Evolutionary conservation across 352 stramenopile genomes (phyloP).

Genomic region (Phytophthora rubi): DNA sequence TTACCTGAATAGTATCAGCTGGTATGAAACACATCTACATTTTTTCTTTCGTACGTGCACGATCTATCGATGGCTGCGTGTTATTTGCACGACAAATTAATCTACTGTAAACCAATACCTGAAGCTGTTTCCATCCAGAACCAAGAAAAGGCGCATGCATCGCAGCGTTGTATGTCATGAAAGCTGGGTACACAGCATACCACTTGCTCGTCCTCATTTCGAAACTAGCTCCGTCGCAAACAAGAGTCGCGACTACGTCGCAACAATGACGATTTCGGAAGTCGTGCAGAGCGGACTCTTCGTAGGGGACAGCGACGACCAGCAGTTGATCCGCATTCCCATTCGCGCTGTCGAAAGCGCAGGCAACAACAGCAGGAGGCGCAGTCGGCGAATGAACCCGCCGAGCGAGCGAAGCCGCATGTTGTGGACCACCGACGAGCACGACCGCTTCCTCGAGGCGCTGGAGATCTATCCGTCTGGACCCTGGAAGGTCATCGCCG

Average conservation of each 20-base stretch:
- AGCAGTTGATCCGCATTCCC: constrained; percentile 33
- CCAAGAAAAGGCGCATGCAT: constrained; percentile 16
- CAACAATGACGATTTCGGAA: constrained; percentile 29
- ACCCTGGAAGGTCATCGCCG: constrained; percentile 39
- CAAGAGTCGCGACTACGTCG: background rate
- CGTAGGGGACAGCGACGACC: constrained; percentile 25
- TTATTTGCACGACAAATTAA: constrained; percentile 29
- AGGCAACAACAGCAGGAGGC: constrained; percentile 14
- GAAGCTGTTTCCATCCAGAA: constrained; percentile 17
- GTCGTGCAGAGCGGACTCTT: constrained; percentile 30
- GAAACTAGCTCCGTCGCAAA: constrained; percentile 14
- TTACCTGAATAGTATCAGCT: too few relatives aligned
- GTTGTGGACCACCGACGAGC: constrained; percentile 44
- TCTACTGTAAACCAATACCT: constrained; percentile 18
- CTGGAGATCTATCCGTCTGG: constrained; percentile 39
- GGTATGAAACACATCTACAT: too few relatives aligned
- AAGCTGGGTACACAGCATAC: constrained; percentile 16
- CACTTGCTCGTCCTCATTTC: constrained; percentile 13
- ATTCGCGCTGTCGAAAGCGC: constrained; percentile 16
- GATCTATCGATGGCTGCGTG: constrained; percentile 25
- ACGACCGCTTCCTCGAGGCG: constrained; percentile 44
- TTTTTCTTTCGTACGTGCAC: constrained; percentile 18
- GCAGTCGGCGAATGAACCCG: constrained; percentile 19
- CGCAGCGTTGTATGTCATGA: constrained; percentile 4
- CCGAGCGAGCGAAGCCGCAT: constrained; percentile 24